Conservation (phyloP, 1,139 yeast genomes). For the Pichia kudriavzevii region DNA sequence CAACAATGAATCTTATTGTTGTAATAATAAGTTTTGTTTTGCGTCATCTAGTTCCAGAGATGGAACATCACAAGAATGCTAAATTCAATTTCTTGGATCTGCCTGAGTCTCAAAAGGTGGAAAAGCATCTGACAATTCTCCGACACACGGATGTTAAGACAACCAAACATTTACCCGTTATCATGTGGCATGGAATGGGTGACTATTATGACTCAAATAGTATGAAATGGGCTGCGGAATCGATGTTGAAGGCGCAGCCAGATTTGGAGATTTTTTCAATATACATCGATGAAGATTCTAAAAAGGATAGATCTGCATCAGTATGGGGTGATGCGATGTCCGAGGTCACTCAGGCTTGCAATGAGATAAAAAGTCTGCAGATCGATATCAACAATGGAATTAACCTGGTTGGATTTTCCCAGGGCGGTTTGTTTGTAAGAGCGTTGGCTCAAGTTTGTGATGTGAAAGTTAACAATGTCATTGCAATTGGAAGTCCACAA, state of each 20-base stretch:
- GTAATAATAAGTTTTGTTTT: too few relatives aligned
- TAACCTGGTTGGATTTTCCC: constrained; percentile 75
- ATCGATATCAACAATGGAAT: constrained; percentile 40
- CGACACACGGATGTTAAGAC: too few relatives aligned
- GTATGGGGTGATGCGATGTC: constrained; percentile 54
- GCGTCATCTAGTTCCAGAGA: too few relatives aligned
- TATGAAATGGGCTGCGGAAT: constrained; percentile 39
- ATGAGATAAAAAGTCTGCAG: constrained; percentile 23
- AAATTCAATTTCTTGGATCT: too few relatives aligned
- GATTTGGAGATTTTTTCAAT: constrained; percentile 48
- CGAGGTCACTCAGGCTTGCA: constrained; percentile 33
- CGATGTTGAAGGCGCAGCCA: constrained; percentile 42
- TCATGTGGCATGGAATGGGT: constrained; percentile 83
- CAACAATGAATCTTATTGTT: too few relatives aligned
- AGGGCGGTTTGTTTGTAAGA: constrained; percentile 70
- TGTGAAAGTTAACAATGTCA: constrained; percentile 43
- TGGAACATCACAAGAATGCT: too few relatives aligned
- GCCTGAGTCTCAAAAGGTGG: too few relatives aligned
- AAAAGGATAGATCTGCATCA: constrained; percentile 47
- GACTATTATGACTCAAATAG: constrained; percentile 63
- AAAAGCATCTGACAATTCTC: too few relatives aligned
- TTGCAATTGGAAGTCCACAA: constrained; percentile 81
- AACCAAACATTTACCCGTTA: constrained; percentile 39
- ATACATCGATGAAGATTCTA: constrained; percentile 40
- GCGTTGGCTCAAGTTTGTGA: constrained; percentile 55